Evolutionary conservation across 2,329 filamentous ascomycete genomes (phyloP).

Genomic region (Hypoxylon sp.): DNA sequence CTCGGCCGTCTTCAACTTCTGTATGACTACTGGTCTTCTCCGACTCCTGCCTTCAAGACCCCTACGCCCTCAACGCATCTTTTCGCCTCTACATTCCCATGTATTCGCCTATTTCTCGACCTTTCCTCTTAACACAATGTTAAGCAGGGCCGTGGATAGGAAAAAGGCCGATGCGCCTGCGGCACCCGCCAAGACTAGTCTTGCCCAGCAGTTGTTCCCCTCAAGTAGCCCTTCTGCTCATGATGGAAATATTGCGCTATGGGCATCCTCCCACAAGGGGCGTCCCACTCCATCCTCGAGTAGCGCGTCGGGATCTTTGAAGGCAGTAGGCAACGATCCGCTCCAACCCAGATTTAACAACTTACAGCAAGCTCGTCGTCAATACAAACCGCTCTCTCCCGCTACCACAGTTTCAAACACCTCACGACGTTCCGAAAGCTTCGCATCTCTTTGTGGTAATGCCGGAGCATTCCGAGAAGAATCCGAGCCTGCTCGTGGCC

Average conservation of each 20-base stretch:
- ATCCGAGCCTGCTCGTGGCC: slow-evolving; percentile 54
- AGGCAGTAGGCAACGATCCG: slow-evolving; percentile 53
- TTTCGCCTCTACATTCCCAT: slow-evolving; percentile 33
- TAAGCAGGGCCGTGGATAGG: slow-evolving; percentile 48
- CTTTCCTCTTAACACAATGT: slow-evolving; percentile 45
- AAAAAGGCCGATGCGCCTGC: slow-evolving; percentile 57
- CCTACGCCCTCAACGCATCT: slow-evolving; percentile 31
- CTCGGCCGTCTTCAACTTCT: slow-evolving; percentile 28
- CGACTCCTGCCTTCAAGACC: slow-evolving; percentile 44
- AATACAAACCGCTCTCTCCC: slow-evolving; percentile 36
- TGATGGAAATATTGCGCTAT: slow-evolving; percentile 64
- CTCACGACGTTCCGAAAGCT: slow-evolving; percentile 46
- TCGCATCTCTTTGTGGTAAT: slow-evolving; percentile 60
- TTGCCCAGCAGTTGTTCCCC: slow-evolving; percentile 68
- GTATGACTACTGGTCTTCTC: slow-evolving; percentile 44
- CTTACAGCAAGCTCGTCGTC: slow-evolving; percentile 44
- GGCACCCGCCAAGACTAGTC: slow-evolving; percentile 48
- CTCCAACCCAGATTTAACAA: slow-evolving; percentile 55
- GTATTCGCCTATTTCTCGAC: slow-evolving; percentile 20
- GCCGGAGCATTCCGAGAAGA: slow-evolving; percentile 64
- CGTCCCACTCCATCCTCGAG: slow-evolving; percentile 54
- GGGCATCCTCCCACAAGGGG: slow-evolving; percentile 60
- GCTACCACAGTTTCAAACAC: slow-evolving; percentile 27
- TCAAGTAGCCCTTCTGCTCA: slow-evolving; percentile 66
- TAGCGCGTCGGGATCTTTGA: slow-evolving; percentile 58